Percentiles rank a stretch among this genome's conserved stretches.
These are phyloP conservation scores for Scleromitrula shiraiana DNA, from an alignment of 2,329 filamentous ascomycete genomes.

Conservation along the genomic window DNA sequence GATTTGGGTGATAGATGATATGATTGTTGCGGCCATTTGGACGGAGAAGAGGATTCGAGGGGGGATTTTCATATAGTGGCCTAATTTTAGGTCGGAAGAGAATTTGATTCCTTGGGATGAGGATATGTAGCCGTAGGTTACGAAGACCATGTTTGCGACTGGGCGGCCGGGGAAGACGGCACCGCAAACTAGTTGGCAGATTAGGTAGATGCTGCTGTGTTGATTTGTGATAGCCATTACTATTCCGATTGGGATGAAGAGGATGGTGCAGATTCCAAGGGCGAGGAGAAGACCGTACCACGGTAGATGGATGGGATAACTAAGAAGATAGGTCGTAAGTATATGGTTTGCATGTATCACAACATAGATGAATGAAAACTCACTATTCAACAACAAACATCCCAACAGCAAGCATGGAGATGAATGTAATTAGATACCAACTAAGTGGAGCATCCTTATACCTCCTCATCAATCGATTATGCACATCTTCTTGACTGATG, in stretches of 20 bases:
- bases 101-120: slow-evolving; percentile 87
- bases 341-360: neutral
- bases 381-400: slow-evolving; percentile 82
- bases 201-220: slow-evolving; percentile 77
- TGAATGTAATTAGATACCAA: slow-evolving; percentile 73
- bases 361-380: slow-evolving; percentile 30
- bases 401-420: slow-evolving; percentile 68
- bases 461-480: slow-evolving; percentile 73
- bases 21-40: slow-evolving; percentile 66
- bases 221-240: slow-evolving; percentile 92
- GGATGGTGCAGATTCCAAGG: slow-evolving; percentile 66
- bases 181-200: slow-evolving; percentile 79
- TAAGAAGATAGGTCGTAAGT: too few relatives aligned
- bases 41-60: slow-evolving; percentile 72
- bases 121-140: slow-evolving; percentile 85
- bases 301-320: slow-evolving; percentile 71
- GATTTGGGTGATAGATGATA: slow-evolving; percentile 76
- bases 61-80: slow-evolving; percentile 82
- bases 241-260: slow-evolving; percentile 87
- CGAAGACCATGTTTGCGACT: slow-evolving; percentile 89
- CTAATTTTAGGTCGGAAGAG: slow-evolving; percentile 77
- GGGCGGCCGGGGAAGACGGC: slow-evolving; percentile 75
- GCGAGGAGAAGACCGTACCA: slow-evolving; percentile 82
- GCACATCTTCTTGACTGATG: slow-evolving; percentile 69
- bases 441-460: slow-evolving; percentile 74